Conservation (phyloP, 768 basidiomycete species). For the Porphyrellus cyaneotinctus region DNA sequence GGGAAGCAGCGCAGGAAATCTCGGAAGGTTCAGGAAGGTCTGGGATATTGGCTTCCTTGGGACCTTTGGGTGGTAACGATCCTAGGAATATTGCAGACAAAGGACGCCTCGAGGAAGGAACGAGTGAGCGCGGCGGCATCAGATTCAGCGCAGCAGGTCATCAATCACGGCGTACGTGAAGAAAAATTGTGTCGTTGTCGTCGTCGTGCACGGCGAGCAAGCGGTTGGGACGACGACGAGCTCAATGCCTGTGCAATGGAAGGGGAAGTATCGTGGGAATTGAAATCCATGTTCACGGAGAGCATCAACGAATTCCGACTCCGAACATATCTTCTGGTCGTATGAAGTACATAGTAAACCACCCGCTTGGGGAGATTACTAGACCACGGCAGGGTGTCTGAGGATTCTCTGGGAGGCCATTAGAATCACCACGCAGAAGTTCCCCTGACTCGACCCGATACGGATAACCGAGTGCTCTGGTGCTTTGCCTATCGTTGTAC, state of each 20-base stretch:
- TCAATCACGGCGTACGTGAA: slow-evolving; percentile 21
- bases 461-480: not conserved
- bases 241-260: slow-evolving; percentile 12
- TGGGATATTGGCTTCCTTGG: slow-evolving; percentile 43
- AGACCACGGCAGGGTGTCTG: not conserved
- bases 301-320: slow-evolving; percentile 20
- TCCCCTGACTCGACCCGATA: not conserved
- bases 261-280: slow-evolving; percentile 29
- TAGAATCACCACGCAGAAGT: not conserved
- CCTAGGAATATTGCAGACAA: slow-evolving; percentile 61
- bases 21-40: slow-evolving; percentile 66
- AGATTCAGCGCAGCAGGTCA: slow-evolving; percentile 25
- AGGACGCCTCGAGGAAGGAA: slow-evolving; percentile 45
- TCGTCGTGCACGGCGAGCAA: slow-evolving; percentile 28
- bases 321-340: slow-evolving; percentile 1
- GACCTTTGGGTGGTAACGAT: slow-evolving; percentile 38
- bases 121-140: slow-evolving; percentile 51
- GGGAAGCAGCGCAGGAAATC: slow-evolving; percentile 51
- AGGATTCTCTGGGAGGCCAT: not conserved
- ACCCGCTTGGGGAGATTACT: too few species aligned
- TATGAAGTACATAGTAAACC: too few species aligned
- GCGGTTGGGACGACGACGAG: slow-evolving; percentile 19
- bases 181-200: slow-evolving; percentile 12
- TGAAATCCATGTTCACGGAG: not conserved
- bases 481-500: too few species aligned